A percentile compares a stretch with the other conserved stretches of the same genome.
phyloP scores from a whole-genome alignment of 306 rosid genomes.

The Geum urbanum region DNA sequence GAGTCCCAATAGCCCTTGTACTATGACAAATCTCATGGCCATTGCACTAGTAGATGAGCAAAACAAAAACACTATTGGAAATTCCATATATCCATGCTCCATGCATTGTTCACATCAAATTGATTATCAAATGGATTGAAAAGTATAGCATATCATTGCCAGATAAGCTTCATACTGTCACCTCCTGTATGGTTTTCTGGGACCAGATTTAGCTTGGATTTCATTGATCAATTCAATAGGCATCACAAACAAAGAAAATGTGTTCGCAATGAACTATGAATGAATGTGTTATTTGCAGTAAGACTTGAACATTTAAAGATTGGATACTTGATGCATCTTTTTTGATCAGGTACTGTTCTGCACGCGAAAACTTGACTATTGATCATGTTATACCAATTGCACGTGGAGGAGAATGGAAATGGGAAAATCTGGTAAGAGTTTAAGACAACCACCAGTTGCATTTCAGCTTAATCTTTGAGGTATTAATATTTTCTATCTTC shows the following conservation, averaged over 20 bases:
- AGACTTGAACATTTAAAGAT: not conserved
- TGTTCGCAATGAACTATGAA: not conserved
- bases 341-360: constrained; percentile 74
- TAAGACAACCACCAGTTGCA: constrained; percentile 12
- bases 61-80: no score
- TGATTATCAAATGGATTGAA: not conserved
- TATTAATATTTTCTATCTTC: no score
- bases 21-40: no score
- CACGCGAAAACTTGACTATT: constrained; percentile 78
- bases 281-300: not conserved
- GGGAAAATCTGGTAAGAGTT: constrained; percentile 79
- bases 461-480: not conserved
- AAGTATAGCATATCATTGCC: not conserved
- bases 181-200: not conserved
- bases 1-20: no score
- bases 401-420: constrained; percentile 85
- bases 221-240: not conserved
- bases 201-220: not conserved
- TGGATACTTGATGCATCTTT: constrained; percentile 17
- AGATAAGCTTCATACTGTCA: not conserved
- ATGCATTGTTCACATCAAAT: not conserved
- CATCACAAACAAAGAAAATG: not conserved
- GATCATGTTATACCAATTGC: constrained; percentile 80
- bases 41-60: no score
- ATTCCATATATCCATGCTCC: no score